phyloP scores from a whole-genome alignment of 83 land plant genomes.

The Picea abies region DNA sequence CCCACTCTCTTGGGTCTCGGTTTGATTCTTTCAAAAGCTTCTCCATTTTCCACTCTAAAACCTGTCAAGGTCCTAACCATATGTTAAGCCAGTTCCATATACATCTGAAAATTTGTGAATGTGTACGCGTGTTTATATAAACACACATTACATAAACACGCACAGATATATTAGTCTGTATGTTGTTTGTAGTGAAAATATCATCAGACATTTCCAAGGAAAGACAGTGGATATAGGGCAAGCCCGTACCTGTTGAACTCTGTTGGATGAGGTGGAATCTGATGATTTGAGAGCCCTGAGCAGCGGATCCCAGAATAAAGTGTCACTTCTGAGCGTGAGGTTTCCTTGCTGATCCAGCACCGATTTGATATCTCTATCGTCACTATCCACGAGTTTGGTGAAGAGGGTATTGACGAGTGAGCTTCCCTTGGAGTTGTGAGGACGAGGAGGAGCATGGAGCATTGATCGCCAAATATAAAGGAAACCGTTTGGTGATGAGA shows the following conservation, averaged over 20 bases:
- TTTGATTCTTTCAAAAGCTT: slow-evolving; percentile 23
- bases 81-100: background rate
- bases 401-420: background rate
- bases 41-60: slow-evolving; percentile 41
- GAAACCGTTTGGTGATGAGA: background rate
- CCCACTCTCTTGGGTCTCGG: slow-evolving; percentile 12
- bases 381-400: background rate
- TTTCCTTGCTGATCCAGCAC: background rate
- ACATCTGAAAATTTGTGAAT: background rate
- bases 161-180: background rate
- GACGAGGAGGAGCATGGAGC: background rate
- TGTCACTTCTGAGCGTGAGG: background rate
- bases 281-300: slow-evolving; percentile 12
- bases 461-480: background rate
- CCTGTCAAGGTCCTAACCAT: slow-evolving; percentile 17
- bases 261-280: background rate
- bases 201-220: background rate
- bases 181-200: background rate
- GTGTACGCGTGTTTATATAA: background rate
- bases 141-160: background rate
- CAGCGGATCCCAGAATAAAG: slow-evolving; percentile 12
- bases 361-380: background rate
- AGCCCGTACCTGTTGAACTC: slow-evolving; percentile 4
- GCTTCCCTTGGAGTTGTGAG: background rate
- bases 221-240: background rate